Percentiles rank a stretch among this genome's conserved stretches.
Evolutionary conservation across 768 basidiomycete species (phyloP).

Genomic region (Piloderma croceum): DNA sequence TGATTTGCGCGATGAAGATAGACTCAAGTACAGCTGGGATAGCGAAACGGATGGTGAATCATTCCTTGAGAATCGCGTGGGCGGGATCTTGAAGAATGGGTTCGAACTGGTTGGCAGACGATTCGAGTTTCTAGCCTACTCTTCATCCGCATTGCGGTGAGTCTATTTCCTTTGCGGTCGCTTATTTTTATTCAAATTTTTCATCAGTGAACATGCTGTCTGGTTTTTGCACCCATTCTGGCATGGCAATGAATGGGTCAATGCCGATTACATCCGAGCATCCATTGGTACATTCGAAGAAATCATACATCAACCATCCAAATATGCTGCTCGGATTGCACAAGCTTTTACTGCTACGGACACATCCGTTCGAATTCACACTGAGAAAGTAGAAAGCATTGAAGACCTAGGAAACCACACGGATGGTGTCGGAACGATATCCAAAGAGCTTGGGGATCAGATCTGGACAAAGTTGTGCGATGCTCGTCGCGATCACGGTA

Average conservation of each 20-base stretch:
- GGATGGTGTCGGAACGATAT: slow-evolving; percentile 80
- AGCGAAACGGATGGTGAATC: slow-evolving; percentile 53
- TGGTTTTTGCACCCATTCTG: slow-evolving; percentile 74
- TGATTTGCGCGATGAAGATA: slow-evolving; percentile 81
- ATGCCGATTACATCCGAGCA: slow-evolving; percentile 53
- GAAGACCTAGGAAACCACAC: slow-evolving; percentile 54
- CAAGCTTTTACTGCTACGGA: slow-evolving; percentile 84
- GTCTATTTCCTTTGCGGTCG: too few species aligned
- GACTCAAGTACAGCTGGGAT: slow-evolving; percentile 64
- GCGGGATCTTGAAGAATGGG: slow-evolving; percentile 52
- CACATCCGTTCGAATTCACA: slow-evolving; percentile 53
- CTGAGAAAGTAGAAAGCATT: slow-evolving; percentile 58
- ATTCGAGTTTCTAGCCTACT: slow-evolving; percentile 83
- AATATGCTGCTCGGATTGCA: slow-evolving; percentile 76
- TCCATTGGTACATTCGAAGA: slow-evolving; percentile 44
- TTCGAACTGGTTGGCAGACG: slow-evolving; percentile 63
- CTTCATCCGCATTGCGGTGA: slow-evolving; percentile 73
- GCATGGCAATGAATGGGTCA: slow-evolving; percentile 34
- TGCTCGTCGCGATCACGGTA: slow-evolving; percentile 30
- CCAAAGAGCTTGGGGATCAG: slow-evolving; percentile 44
- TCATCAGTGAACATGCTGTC: slow-evolving; percentile 73
- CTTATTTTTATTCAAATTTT: too few species aligned
- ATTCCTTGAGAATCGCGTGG: slow-evolving; percentile 57
- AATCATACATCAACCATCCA: slow-evolving; percentile 58
- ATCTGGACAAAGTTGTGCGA: slow-evolving; percentile 57